Evolutionary conservation across 2,329 filamentous ascomycete genomes (phyloP), one percentile per base, ranked within the genome.

Genomic region (Trichophaea hybrida): DNA sequence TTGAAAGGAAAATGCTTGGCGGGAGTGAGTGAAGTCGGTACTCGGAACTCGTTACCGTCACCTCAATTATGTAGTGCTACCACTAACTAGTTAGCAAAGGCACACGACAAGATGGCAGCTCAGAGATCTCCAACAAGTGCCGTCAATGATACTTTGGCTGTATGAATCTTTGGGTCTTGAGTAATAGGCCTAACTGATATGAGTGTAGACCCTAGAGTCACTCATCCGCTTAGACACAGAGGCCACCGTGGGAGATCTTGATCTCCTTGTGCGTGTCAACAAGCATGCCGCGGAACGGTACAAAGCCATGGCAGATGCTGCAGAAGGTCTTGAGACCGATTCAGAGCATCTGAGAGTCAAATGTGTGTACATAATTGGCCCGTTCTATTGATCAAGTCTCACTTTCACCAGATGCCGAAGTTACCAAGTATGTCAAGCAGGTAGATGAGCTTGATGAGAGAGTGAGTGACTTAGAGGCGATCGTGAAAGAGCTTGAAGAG

Each of bases 401-500:
- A 58, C 52, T 35, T 17, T 13, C 8, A 43, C 34, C 48, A 68
- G 67, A 68, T 46, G 63, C 64, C 6, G 66, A 69, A 53, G 60
- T 69, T 50, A 64, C 66, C 15, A 67, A 68, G 55, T 69, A 69
- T 55, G 65, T 63, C 49, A 65, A 62, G 52, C 66, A 69, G 58
- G 67, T 69, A 4, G 67, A 68, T 56, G 64, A 66, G 12, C 62
- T 69, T 32, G 66, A 68, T 33, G 64, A 65, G 34, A 58, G 66
- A 8, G 67, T 69, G 7, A 64, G 63, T 8, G 66, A 69, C 43
- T 50, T 69, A 12, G 67, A 69, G 58, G 64, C 64, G 5, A 63
- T 69, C 31, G 65, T 68, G 24, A 67, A 61, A 44, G 67, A 69
- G 57, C 53, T 69, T 0, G 67, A 69, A 35, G 66, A 68, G 57